These are phyloP conservation scores for Aspergillus candidus DNA, from an alignment of 2,329 filamentous ascomycete species.

Conservation along the genomic window DNA sequence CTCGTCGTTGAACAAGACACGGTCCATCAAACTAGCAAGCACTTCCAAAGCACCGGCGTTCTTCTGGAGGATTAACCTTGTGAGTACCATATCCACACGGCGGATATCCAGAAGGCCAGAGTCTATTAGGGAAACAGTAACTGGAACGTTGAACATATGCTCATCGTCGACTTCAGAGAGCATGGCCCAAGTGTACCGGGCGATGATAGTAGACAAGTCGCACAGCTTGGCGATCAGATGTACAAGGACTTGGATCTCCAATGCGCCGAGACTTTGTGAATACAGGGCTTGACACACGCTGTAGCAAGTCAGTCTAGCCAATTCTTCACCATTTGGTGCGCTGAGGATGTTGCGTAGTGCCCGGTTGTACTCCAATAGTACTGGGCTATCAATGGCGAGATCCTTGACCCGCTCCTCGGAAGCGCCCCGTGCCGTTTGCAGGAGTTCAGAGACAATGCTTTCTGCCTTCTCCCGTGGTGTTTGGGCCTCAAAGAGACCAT, in stretches of 20 bases:
- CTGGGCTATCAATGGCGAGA: slow-evolving; percentile 48
- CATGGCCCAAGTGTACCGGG: slow-evolving; percentile 46
- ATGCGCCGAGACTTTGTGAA: slow-evolving; percentile 46
- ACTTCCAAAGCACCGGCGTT: slow-evolving; percentile 70
- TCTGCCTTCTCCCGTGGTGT: slow-evolving; percentile 50
- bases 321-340: slow-evolving; percentile 51
- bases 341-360: slow-evolving; percentile 49
- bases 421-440: slow-evolving; percentile 51
- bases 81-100: slow-evolving; percentile 64
- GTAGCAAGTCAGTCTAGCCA: slow-evolving; percentile 51
- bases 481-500: slow-evolving; percentile 55
- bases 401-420: slow-evolving; percentile 54
- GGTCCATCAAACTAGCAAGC: slow-evolving; percentile 71
- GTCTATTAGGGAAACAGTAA: slow-evolving; percentile 56
- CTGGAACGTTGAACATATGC: slow-evolving; percentile 56
- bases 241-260: slow-evolving; percentile 60
- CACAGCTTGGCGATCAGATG: slow-evolving; percentile 58
- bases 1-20: slow-evolving; percentile 69
- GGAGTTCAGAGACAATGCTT: slow-evolving; percentile 51
- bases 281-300: slow-evolving; percentile 54
- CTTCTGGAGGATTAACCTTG: slow-evolving; percentile 64
- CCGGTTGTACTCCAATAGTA: slow-evolving; percentile 55
- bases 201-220: slow-evolving; percentile 53
- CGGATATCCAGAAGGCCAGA: slow-evolving; percentile 56
- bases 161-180: slow-evolving; percentile 51